Evolutionary conservation across 1,284 basidiomycete species (phyloP), one percentile per base, ranked within the genome.

Genomic region (Agroathelia rolfsii): DNA sequence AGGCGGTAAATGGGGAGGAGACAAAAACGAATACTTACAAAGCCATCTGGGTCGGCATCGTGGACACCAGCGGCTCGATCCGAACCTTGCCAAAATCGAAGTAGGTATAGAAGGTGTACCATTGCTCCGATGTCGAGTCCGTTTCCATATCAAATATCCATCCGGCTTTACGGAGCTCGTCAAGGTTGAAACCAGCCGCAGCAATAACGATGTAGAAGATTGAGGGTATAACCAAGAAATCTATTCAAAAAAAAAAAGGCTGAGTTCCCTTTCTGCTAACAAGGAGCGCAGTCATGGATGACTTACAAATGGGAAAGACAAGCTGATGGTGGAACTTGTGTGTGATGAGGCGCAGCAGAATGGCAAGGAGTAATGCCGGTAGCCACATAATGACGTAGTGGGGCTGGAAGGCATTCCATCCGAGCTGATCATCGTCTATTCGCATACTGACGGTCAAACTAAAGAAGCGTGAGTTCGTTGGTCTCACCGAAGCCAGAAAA

Each of bases 71-170:
- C 0, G 76, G 72, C 2, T 49, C 53, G 60, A 76, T 85, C 24
- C 61, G 62, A n/a, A 83, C 74, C 13, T 70, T 61, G 4, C 53
- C 47, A 41, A 81, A 70, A 50, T 86, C 83, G 41, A 72, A 82
- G 41, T 79, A 76, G 0, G 72, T 69, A 51, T 88, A 89, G 52
- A 86, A 90, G 33, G 72, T 68, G 56, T 82, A 93, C 87, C 87
- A 93, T 11, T 68, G 68, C 41, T 81, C 75, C 12, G 63, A 53
- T 4, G 62, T 62, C 2, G 56, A 56, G 8, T 72, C 75, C 31
- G 22, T 28, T 15, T 53, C 57, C 9, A 88, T 71, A 52, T 94
- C 80, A 49, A 97, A 95, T n/a, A 97, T 56, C 92, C 92, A 97
- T 0, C 90, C 87, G 0, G 59, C 55, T 7, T 59, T 49, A 15